Conservation (phyloP, 192 early-diverging fungal species). For the Allomyces arbusculus region DNA sequence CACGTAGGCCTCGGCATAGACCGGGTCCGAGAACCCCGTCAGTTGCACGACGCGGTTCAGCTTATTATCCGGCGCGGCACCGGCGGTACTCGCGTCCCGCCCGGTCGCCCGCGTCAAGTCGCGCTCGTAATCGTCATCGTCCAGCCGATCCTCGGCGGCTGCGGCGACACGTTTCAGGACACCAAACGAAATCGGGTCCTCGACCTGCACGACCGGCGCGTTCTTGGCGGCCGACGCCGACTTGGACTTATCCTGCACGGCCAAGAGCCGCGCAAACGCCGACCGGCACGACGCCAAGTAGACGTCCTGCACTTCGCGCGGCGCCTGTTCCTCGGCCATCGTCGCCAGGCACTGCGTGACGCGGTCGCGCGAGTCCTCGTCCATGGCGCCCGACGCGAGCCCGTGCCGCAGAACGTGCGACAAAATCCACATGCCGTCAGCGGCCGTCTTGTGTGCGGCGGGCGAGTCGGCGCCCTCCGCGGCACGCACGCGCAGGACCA, state of each 20-base stretch:
- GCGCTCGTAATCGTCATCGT: constrained; percentile 54
- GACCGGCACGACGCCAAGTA: constrained; percentile 9
- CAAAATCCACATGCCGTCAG: constrained; percentile 98
- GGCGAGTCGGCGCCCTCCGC: constrained; percentile 2
- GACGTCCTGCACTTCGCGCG: constrained; percentile 3
- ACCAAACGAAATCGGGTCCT: background rate
- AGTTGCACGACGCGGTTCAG: constrained; percentile 85
- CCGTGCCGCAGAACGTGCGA: constrained; percentile 84
- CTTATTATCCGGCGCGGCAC: constrained; percentile 71
- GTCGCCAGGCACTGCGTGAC: constrained; percentile 56
- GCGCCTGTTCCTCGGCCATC: background rate
- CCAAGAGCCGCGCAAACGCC: background rate
- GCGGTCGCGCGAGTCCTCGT: constrained; percentile 90
- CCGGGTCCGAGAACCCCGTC: constrained; percentile 91
- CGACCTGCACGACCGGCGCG: background rate
- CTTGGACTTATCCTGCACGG: background rate
- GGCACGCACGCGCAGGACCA: constrained; percentile 53
- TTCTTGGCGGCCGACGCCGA: background rate
- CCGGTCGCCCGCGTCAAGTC: constrained; percentile 80
- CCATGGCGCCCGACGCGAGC: constrained; percentile 53
- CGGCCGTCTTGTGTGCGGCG: constrained; percentile 15
- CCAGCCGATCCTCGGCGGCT: constrained; percentile 9
- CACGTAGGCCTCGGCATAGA: constrained; percentile 97
- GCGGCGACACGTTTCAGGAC: background rate
- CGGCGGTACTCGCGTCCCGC: constrained; percentile 25